Percentiles rank a stretch among this genome's conserved stretches.
phyloP scores from a whole-genome alignment of 2,329 filamentous ascomycete genomes.

The Fusarium chaquense region DNA sequence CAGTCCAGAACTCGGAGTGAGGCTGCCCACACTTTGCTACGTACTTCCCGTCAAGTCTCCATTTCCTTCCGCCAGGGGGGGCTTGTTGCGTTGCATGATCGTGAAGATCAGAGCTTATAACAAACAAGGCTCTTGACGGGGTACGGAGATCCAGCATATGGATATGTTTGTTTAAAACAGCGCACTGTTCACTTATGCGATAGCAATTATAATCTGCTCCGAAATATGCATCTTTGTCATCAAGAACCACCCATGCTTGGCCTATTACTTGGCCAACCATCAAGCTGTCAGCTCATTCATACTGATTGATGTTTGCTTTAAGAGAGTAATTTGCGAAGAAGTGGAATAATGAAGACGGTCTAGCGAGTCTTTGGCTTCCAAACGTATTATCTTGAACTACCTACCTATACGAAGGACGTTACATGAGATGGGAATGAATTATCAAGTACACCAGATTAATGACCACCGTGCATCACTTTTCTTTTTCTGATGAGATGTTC shows the following conservation, averaged over 20 bases:
- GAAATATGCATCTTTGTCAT: neutral
- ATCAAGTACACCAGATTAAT: neutral
- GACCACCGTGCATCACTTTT: neutral
- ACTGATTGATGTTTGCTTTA: neutral
- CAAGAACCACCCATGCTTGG: neutral
- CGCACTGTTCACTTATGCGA: constrained; percentile 5
- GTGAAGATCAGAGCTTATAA: constrained; percentile 31
- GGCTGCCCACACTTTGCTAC: constrained; percentile 14
- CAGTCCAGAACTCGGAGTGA: constrained; percentile 21
- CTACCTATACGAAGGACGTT: neutral
- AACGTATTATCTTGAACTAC: neutral
- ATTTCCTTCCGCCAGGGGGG: constrained; percentile 19
- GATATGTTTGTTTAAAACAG: neutral
- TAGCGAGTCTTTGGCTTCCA: neutral
- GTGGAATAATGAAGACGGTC: neutral
- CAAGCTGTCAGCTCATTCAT: neutral
- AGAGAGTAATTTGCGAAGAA: neutral
- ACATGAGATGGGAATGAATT: neutral
- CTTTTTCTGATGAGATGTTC: constrained; percentile 13
- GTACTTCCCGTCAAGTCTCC: constrained; percentile 15
- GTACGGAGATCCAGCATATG: constrained; percentile 15
- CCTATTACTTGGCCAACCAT: constrained; percentile 5
- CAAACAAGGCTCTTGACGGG: constrained; percentile 29
- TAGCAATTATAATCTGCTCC: constrained; percentile 2
- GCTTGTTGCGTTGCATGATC: constrained; percentile 29